Evolutionary conservation across 306 rosid species (phyloP), one percentile per base, ranked within the genome.

Genomic region (Vachellia collinsii): DNA sequence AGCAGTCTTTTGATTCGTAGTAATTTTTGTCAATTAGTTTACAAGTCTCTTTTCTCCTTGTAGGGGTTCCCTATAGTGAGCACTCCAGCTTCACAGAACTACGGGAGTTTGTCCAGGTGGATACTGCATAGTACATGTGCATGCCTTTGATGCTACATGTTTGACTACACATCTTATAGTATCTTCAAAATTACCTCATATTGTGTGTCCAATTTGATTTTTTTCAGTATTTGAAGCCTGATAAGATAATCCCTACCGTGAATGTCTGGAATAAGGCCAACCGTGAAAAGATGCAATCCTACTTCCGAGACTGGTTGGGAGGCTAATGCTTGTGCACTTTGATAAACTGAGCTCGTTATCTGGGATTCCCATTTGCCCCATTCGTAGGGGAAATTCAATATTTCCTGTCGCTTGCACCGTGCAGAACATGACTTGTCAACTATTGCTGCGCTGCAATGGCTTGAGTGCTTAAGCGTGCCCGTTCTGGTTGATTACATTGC

Each of bases 41-140:
- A 79, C 2, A 7, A 87, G 17, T 70, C 62, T 23, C 19, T 19
- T 81, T 82, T 85, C 69, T 73, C 47, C 43, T 16, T 70, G 25
- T 6, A 88, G 91, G 91, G 66, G 91, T 88, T 88, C 91, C 91
- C 71, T 88, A 88, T 76, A 88, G 91, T 72, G 91, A 88, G 87
- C 91, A 88, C 66, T 88, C 91, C 83, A 88, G 91, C 87, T 88
- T 85, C 82, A 81, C 83, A 25, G 91, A 88, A 76, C 77, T 88
- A 79, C 86, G 17, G 69, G 89, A 85, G 68, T 88, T 88, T 88
- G 87, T 88, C 79, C 84, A 88, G 91, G 91, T 88, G 74, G 36
- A 43, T 70, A 66, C 66, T 80, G 53, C 51, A 65, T 54, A 13
- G 29, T n/a, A 17, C 5, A 9, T 17, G 37, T 20, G 11, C 65